These are phyloP conservation scores for Aspergillus avenaceus DNA, from an alignment of 495 filamentous ascomycete species.

Conservation along the genomic window DNA sequence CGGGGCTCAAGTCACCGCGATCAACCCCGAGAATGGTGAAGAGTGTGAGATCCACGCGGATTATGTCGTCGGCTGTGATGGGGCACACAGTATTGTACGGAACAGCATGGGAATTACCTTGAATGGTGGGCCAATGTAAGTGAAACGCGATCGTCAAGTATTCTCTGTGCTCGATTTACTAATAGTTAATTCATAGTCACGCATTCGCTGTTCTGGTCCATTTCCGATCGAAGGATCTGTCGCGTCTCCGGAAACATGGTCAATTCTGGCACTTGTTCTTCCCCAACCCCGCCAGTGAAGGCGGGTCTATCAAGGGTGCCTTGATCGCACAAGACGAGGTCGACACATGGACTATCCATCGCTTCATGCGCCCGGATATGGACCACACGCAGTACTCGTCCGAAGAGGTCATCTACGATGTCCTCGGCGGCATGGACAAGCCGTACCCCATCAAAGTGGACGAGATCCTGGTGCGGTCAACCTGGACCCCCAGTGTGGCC, in stretches of 20 bases:
- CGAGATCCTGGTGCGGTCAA: conserved; percentile 17
- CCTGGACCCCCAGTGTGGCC: conserved; percentile 19
- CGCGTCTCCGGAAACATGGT: conserved; percentile 10
- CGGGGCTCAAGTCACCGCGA: too few species aligned
- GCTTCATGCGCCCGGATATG: background rate
- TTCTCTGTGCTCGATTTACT: too few species aligned
- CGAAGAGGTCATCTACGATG: conserved; percentile 13
- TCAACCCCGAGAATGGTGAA: too few species aligned
- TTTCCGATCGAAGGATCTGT: conserved; percentile 25
- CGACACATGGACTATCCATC: conserved; percentile 26
- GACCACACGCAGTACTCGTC: conserved; percentile 9
- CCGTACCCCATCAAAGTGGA: conserved; percentile 18
- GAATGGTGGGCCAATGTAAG: conserved; percentile 15
- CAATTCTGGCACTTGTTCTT: conserved; percentile 29
- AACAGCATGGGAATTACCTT: conserved; percentile 5
- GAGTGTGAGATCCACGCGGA: background rate
- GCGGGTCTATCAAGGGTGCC: conserved; percentile 6
- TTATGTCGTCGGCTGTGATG: conserved; percentile 18
- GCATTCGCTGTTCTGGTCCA: too few species aligned
- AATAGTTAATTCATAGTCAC: too few species aligned
- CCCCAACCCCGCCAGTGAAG: too few species aligned
- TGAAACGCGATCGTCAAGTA: too few species aligned
- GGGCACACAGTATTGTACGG: conserved; percentile 13
- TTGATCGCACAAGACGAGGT: conserved; percentile 26
- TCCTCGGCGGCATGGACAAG: conserved; percentile 13